Conservation (phyloP, 2,329 filamentous ascomycete genomes). For the Botrytis squamosa region DNA sequence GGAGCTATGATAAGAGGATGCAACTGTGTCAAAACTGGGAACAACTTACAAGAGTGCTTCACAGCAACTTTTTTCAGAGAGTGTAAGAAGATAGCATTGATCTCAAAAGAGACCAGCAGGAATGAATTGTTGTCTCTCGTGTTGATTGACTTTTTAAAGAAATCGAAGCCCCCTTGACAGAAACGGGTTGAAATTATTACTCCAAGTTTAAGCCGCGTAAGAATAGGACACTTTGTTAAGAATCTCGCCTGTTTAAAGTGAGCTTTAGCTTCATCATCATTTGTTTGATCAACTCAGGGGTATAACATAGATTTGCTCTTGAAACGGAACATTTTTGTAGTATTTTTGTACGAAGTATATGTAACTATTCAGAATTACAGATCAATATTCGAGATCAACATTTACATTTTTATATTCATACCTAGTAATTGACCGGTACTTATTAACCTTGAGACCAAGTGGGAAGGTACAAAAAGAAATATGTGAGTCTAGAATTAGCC, state of each 20-base stretch:
- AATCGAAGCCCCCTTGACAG: conserved; percentile 15
- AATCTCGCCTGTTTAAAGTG: conserved; percentile 17
- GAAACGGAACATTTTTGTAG: neutral
- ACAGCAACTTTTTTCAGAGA: conserved; percentile 17
- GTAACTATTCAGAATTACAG: neutral
- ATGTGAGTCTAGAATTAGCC: neutral
- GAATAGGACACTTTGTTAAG: conserved; percentile 23
- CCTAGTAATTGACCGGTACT: neutral
- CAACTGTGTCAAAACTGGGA: neutral
- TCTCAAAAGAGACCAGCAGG: conserved; percentile 5
- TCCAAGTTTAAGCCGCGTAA: conserved; percentile 12
- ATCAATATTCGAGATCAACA: neutral
- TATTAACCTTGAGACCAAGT: neutral
- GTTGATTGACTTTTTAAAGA: neutral
- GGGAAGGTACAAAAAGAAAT: neutral
- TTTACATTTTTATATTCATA: neutral
- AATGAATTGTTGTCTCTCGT: neutral
- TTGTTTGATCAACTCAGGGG: conserved; percentile 8
- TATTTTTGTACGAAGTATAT: neutral
- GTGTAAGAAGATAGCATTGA: conserved; percentile 20
- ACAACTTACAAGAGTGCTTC: conserved; percentile 20
- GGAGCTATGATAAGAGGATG: neutral
- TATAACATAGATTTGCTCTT: neutral
- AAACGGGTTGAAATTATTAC: neutral
- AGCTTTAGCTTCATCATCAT: conserved; percentile 8